Percentiles rank a stretch among this genome's conserved stretches.
Conservation (phyloP, 2,329 filamentous ascomycete species). For the Fusarium sp. region DNA sequence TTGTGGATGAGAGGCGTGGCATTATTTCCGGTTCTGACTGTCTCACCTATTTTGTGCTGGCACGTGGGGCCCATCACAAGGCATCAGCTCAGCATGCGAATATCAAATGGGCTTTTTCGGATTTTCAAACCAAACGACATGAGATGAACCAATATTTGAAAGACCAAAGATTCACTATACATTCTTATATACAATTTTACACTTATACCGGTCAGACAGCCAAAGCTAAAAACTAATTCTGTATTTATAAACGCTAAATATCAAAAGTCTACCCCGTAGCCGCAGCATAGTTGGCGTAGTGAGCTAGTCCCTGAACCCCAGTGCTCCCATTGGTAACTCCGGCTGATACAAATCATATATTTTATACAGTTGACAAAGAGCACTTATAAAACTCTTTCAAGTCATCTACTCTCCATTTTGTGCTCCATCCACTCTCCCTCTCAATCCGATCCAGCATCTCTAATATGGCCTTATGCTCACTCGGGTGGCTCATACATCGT, state of each 20-base stretch:
- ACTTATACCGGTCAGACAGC: background rate
- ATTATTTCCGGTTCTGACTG: background rate
- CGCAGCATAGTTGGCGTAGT: background rate
- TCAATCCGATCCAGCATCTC: constrained; percentile 61
- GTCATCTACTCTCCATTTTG: constrained; percentile 64
- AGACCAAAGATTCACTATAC: accelerated
- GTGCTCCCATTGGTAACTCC: background rate
- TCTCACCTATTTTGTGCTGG: constrained; percentile 4
- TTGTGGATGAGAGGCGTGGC: background rate
- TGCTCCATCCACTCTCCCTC: constrained; percentile 63
- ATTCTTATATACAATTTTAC: too few relatives aligned
- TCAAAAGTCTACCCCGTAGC: background rate
- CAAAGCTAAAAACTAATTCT: background rate
- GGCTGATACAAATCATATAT: background rate
- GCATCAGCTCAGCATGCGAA: background rate
- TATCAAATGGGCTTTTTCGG: background rate
- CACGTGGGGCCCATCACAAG: constrained; percentile 19
- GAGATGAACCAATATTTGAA: accelerated
- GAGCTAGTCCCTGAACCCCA: background rate
- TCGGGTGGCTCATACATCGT: constrained; percentile 60
- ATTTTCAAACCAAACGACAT: background rate
- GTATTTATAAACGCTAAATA: background rate
- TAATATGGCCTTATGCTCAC: constrained; percentile 56
- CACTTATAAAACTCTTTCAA: constrained; percentile 57
- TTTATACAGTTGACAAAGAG: constrained; percentile 19